Evolutionary conservation across 371 early-diverging fungal genomes (phyloP), one percentile per base, ranked within the genome.

Genomic region (Lichtheimia ornata): DNA sequence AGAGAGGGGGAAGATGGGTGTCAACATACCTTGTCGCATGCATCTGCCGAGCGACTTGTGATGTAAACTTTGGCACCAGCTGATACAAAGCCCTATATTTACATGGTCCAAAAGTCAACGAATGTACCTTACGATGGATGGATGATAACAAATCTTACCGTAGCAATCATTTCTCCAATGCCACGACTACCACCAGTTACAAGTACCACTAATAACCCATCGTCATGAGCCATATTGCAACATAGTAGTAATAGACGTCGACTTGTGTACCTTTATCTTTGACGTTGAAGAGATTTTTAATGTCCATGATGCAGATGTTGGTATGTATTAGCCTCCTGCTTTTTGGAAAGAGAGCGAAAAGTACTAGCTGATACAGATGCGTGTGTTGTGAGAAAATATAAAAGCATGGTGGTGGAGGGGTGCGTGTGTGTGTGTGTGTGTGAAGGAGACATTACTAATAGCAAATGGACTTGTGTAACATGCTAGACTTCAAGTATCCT

Each of bases 121-220:
- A 4, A 13, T 12, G 25, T 40, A 1, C 28, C 44, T 20, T 6
- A n/a, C 25, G 11, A 47, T 42, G 15, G 11, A 47, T 42, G 15
- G 14, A 3, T 5, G 61, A 50, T 61, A 15, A 61, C 61, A 62
- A 35, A 11, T 2, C 9, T 35, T 69, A 78, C 80, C 13, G 82
- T 78, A 22, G 88, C 85, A 58, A 91, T 85, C 88, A 90, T 88
- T 65, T 84, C 78, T 24, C 91, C 92, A 57, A 88, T 83, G 41
- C 91, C 92, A 50, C 90, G 81, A 50, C 90, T 88, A 27, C 97
- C 97, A 56, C 97, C 97, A 17, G 95, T 97, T 17, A 97, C 89
- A 28, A 97, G 83, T 15, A 92, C 96, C 3, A 95, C 54, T 41
- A 40, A 41, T 13, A 41, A 41, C 35, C 6, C 35, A 35, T 35